phyloP scores from a whole-genome alignment of 345 rosid genomes.

The Pugionium dolabratum region DNA sequence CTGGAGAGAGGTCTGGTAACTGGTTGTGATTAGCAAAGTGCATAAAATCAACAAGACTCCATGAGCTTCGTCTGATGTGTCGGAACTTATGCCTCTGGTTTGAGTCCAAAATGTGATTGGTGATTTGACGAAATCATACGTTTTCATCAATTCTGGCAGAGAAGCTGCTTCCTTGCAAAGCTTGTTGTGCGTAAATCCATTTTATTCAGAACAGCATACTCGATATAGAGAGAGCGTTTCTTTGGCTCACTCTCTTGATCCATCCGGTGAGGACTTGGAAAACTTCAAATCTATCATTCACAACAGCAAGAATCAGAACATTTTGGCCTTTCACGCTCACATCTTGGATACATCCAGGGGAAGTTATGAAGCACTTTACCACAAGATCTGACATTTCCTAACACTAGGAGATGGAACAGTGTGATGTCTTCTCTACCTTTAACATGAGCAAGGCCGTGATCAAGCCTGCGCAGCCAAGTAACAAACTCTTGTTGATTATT shows the following conservation, averaged over 20 bases:
- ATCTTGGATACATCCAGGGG: constrained; percentile 28
- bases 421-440: constrained; percentile 36
- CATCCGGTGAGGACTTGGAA: constrained; percentile 33
- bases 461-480: background rate
- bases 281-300: constrained; percentile 29
- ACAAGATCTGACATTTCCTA: constrained; percentile 21
- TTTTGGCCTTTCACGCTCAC: constrained; percentile 6
- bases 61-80: constrained; percentile 11
- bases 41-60: constrained; percentile 30
- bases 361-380: constrained; percentile 4
- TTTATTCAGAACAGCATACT: background rate
- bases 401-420: constrained; percentile 24
- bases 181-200: background rate
- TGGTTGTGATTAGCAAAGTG: constrained; percentile 28
- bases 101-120: constrained; percentile 16
- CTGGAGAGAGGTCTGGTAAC: constrained; percentile 33
- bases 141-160: background rate
- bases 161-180: background rate
- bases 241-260: constrained; percentile 15
- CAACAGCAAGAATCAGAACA: constrained; percentile 37
- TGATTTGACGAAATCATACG: background rate
- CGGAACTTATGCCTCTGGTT: background rate
- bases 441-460: background rate
- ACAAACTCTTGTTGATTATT: background rate
- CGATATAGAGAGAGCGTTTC: background rate